Evolutionary conservation across 2,329 filamentous ascomycete genomes (phyloP), one percentile per base, ranked within the genome.

Genomic region (Aspergillus uvarum): DNA sequence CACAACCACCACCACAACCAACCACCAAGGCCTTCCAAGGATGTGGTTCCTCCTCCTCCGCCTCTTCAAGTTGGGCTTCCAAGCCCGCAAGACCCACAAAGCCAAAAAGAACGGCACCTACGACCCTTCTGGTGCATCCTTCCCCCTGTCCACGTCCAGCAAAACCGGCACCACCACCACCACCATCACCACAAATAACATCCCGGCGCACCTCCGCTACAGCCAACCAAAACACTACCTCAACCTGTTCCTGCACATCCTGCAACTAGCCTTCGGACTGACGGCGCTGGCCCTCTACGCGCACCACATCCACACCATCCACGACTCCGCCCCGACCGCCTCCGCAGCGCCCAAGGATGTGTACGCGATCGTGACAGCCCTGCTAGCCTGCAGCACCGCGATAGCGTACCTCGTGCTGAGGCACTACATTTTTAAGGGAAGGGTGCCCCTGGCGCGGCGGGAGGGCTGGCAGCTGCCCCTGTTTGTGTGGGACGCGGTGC

Each of bases 281-380:
- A 84, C 89, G 1, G 89, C 95, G 57, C 87, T 89, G 65, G 92
- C 89, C 1, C 84, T 96, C 21, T 96, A 95, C 66, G 90, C 87
- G 38, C 77, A 82, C 24, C 89, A 94, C 70, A 77, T 95, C 11
- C 66, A 59, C 26, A 47, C 65, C 32, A 64, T 71, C 31, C 65
- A 86, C 1, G 72, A 78, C 42, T 76, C 84, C 19, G 72, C 79
- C 4, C 72, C 81, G 56, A 79, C 79, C 47, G 82, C 85, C 2
- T 79, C 79, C 44, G 82, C 85, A 2, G 90, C 70, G 81, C 85
- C 2, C 89, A 87, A 84, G 95, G 89, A 89, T 22, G 87, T 91
- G 51, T 96, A 88, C 76, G 92, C 92, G 0, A 85, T 88, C 56
- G 84, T 91, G 3, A 85, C 89, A 11, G 90, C 84, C 26, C 83